Percentiles rank a stretch among this genome's conserved stretches.
Conservation (phyloP, 2,329 filamentous ascomycete species). For the Fusarium pseudocircinatum region DNA sequence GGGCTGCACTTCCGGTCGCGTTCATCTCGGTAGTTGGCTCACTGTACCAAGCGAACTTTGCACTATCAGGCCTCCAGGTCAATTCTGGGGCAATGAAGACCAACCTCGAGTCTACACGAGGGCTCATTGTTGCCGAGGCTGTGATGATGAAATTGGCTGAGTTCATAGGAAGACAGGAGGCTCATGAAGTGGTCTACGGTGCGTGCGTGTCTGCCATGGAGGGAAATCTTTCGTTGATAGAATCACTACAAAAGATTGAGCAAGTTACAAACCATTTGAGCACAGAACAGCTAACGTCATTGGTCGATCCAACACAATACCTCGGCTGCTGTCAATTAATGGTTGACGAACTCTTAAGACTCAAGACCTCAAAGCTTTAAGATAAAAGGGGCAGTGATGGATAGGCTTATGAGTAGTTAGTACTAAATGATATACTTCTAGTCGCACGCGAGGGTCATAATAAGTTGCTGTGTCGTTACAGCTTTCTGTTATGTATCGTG, state of each 20-base stretch:
- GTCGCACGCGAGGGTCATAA: no score
- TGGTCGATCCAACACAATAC: not conserved
- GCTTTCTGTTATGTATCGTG: no score
- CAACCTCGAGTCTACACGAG: not conserved
- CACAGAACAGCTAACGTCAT: not conserved
- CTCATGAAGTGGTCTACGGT: not conserved
- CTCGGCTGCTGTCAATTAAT: no score
- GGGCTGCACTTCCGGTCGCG: not conserved
- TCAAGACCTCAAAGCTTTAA: no score
- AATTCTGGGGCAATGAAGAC: not conserved
- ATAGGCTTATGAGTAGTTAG: no score
- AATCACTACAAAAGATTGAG: not conserved
- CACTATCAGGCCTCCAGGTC: not conserved
- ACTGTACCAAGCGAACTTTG: not conserved
- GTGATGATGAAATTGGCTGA: not conserved
- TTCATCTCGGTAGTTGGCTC: not conserved
- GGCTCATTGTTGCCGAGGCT: not conserved
- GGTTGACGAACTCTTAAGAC: no score
- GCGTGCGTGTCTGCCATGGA: not conserved
- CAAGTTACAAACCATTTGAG: not conserved
- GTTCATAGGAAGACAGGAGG: not conserved
- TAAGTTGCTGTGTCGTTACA: no score
- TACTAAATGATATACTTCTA: no score
- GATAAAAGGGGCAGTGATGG: no score
- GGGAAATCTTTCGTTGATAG: not conserved